Percentiles rank a stretch among this genome's conserved stretches.
phyloP scores from a whole-genome alignment of 306 rosid species.

The Calophaca sinica region DNA sequence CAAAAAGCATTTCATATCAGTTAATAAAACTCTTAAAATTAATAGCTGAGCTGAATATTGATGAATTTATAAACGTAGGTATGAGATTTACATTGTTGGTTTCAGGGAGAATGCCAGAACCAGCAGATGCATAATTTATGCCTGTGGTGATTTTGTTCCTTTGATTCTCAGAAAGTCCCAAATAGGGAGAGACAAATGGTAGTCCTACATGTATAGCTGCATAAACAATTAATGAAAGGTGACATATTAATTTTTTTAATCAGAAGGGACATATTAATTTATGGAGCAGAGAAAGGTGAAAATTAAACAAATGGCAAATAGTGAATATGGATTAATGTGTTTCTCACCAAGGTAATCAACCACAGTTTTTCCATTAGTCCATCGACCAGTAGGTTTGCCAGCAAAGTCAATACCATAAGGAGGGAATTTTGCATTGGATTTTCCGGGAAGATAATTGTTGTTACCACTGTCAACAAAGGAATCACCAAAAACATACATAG shows the following conservation, averaged over 20 bases:
- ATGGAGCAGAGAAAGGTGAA: neutral
- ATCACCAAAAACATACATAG: conserved; percentile 60
- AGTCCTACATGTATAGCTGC: conserved; percentile 50
- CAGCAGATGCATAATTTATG: conserved; percentile 52
- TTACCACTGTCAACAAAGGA: conserved; percentile 54
- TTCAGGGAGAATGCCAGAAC: conserved; percentile 47
- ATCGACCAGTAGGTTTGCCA: conserved; percentile 50
- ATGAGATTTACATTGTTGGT: conserved; percentile 40
- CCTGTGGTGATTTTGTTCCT: conserved; percentile 42
- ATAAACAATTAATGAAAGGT: neutral
- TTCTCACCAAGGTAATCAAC: conserved; percentile 55
- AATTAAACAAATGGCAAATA: too few relatives aligned
- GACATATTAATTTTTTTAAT: too few relatives aligned
- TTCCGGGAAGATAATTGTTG: conserved; percentile 23
- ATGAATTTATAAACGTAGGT: too few relatives aligned
- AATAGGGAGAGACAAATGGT: conserved; percentile 51
- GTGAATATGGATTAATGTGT: neutral
- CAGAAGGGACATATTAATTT: too few relatives aligned
- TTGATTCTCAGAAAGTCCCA: conserved; percentile 45
- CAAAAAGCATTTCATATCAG: too few relatives aligned
- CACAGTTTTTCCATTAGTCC: conserved; percentile 51
- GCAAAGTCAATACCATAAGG: conserved; percentile 56
- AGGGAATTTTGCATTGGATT: neutral
- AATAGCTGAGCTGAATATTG: too few relatives aligned
- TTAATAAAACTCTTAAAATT: too few relatives aligned